phyloP scores from a whole-genome alignment of 2,329 filamentous ascomycete genomes.

The Aspergillus oerlinghausenensis region DNA sequence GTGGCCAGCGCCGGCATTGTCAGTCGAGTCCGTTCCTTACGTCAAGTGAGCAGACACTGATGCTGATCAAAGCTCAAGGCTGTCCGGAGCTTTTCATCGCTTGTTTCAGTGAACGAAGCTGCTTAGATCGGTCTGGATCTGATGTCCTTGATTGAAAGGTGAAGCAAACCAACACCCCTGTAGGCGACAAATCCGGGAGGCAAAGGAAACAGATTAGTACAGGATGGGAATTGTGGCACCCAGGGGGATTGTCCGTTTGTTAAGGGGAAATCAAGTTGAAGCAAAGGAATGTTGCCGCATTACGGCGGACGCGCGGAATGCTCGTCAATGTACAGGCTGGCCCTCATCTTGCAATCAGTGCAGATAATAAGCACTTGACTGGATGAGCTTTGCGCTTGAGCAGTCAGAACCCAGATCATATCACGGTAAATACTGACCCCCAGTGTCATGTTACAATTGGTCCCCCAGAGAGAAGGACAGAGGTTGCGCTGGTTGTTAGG shows the following conservation, averaged over 20 bases:
- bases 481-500: not conserved
- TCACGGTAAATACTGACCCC: not conserved
- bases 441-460: not conserved
- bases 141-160: not conserved
- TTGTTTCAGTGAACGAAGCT: not conserved
- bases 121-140: not conserved
- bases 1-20: slow-evolving; percentile 31
- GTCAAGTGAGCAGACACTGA: not conserved
- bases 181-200: not conserved
- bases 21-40: slow-evolving; percentile 1
- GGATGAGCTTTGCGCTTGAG: not conserved
- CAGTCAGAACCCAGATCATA: not conserved
- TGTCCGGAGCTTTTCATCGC: not conserved
- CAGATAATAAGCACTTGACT: too few species aligned
- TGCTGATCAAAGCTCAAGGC: not conserved
- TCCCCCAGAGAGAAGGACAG: not conserved
- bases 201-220: slow-evolving; percentile 8
- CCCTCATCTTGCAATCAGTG: too few species aligned
- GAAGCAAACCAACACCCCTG: not conserved
- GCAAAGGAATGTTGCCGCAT: slow-evolving; percentile 28
- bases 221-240: slow-evolving; percentile 3
- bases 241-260: slow-evolving; percentile 23
- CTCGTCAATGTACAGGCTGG: slow-evolving; percentile 12
- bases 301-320: slow-evolving; percentile 28
- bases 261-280: slow-evolving; percentile 20